A percentile compares a stretch with the other conserved stretches of the same genome.
phyloP scores from a whole-genome alignment of 2,329 filamentous ascomycete genomes.

The Ophiostoma montium region DNA sequence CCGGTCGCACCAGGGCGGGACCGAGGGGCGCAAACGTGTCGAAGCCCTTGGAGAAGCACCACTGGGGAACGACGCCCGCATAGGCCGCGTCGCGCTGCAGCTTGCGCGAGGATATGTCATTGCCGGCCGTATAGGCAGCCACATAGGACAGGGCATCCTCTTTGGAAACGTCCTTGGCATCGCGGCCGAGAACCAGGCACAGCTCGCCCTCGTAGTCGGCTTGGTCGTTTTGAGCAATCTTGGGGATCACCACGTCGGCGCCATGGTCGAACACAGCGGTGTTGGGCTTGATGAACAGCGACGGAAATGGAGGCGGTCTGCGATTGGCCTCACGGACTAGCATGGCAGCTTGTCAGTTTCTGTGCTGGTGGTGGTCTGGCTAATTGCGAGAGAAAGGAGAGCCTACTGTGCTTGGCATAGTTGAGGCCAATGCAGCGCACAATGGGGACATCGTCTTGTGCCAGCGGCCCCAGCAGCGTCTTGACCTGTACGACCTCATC shows the following conservation, averaged over 20 bases:
- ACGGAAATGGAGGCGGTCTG: conserved; percentile 33
- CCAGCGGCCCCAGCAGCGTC: conserved; percentile 36
- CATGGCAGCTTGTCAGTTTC: neutral
- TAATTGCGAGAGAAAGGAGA: neutral
- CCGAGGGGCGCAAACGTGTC: conserved; percentile 41
- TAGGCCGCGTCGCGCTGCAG: conserved; percentile 33
- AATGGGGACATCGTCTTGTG: conserved; percentile 36
- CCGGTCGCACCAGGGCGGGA: conserved; percentile 28
- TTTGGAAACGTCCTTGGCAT: conserved; percentile 28
- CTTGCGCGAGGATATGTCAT: conserved; percentile 36
- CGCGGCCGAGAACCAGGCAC: conserved; percentile 4
- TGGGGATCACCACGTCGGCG: conserved; percentile 30
- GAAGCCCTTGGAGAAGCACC: conserved; percentile 42
- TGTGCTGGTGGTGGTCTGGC: no score
- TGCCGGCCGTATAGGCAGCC: conserved; percentile 38
- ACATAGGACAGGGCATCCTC: conserved; percentile 33
- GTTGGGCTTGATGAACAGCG: conserved; percentile 36
- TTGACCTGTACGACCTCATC: conserved; percentile 2
- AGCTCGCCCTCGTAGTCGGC: conserved; percentile 31
- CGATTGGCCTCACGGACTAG: conserved; percentile 32
- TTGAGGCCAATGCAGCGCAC: conserved; percentile 46
- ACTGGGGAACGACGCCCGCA: conserved; percentile 40
- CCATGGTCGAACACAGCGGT: conserved; percentile 24
- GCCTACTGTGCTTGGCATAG: conserved; percentile 37
- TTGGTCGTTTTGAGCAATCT: conserved; percentile 25